A percentile compares a stretch with the other conserved stretches of the same genome.
These are phyloP conservation scores for Xylaria polymorpha DNA, from an alignment of 2,329 filamentous ascomycete species.

Conservation along the genomic window DNA sequence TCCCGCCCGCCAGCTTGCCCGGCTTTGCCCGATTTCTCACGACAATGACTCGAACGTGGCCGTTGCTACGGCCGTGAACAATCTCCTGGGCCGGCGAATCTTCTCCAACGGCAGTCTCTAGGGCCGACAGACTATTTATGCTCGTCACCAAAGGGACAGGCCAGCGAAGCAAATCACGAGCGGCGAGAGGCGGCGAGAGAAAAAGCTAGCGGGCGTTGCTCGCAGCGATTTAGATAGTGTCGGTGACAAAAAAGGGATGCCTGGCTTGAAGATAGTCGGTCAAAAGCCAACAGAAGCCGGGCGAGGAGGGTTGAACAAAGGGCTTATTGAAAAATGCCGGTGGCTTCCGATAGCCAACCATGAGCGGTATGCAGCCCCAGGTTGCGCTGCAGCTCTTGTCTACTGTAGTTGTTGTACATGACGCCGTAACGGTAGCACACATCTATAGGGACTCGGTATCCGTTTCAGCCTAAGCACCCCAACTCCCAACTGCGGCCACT, in stretches of 20 bases:
- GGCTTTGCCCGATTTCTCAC: constrained; percentile 33
- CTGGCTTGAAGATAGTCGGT: constrained; percentile 11
- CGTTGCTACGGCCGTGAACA: background rate
- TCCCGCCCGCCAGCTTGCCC: constrained; percentile 26
- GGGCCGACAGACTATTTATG: background rate
- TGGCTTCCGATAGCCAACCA: constrained; percentile 31
- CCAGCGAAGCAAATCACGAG: background rate
- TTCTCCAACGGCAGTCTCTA: background rate
- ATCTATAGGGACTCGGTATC: constrained; percentile 13
- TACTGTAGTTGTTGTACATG: background rate
- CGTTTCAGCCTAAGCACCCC: constrained; percentile 33
- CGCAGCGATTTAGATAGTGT: constrained; percentile 6
- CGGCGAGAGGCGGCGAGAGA: constrained; percentile 1
- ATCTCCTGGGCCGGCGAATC: background rate
- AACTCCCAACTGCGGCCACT: constrained; percentile 14
- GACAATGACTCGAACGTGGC: constrained; percentile 13
- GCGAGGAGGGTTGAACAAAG: constrained; percentile 26
- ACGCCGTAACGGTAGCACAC: background rate
- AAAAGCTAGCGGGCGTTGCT: background rate
- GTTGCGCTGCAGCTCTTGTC: constrained; percentile 16
- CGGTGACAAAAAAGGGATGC: constrained; percentile 26
- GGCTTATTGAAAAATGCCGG: constrained; percentile 21
- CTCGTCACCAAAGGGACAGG: background rate
- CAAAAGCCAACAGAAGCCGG: constrained; percentile 25
- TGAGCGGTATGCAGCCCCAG: constrained; percentile 15